Evolutionary conservation across 129 eudicot species (phyloP).

Genomic region (Escallonia rubra): DNA sequence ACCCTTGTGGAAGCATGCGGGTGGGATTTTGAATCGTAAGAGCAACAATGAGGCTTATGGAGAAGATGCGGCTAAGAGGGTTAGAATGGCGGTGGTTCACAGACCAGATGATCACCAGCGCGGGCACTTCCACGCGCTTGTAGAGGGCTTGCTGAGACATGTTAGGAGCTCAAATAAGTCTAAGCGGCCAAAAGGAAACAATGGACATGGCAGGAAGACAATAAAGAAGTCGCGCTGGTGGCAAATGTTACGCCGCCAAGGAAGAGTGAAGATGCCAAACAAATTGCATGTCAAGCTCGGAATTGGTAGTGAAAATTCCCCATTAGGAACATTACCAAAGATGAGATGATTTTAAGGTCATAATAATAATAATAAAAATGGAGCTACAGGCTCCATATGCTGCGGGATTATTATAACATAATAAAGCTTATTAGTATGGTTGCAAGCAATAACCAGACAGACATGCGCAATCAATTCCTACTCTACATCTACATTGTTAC

Average conservation of each 20-base stretch:
- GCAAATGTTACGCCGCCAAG: conserved; percentile 35
- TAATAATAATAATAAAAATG: no score
- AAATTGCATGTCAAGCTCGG: conserved; percentile 42
- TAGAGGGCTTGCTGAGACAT: conserved; percentile 46
- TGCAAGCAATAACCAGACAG: no score
- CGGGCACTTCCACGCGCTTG: conserved; percentile 34
- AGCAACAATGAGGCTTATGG: conserved; percentile 20
- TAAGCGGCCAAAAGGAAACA: conserved; percentile 24
- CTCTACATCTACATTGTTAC: no score
- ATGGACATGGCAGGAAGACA: conserved; percentile 25
- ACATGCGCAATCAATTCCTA: no score
- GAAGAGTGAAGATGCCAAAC: conserved; percentile 34
- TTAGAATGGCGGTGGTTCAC: conserved; percentile 18
- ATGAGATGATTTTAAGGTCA: background rate
- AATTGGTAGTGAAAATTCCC: conserved; percentile 9
- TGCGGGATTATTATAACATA: no score
- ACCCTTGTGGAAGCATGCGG: conserved; percentile 31
- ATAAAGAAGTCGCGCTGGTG: conserved; percentile 45
- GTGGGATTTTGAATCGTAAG: conserved; percentile 13
- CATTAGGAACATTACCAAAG: conserved; percentile 8
- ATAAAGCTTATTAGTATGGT: no score
- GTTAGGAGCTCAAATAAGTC: conserved; percentile 28
- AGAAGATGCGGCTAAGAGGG: conserved; percentile 1
- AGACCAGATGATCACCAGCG: conserved; percentile 25
- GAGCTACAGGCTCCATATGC: no score